These are phyloP conservation scores for Rosa chinensis DNA, from an alignment of 306 rosid genomes.

Conservation along the genomic window DNA sequence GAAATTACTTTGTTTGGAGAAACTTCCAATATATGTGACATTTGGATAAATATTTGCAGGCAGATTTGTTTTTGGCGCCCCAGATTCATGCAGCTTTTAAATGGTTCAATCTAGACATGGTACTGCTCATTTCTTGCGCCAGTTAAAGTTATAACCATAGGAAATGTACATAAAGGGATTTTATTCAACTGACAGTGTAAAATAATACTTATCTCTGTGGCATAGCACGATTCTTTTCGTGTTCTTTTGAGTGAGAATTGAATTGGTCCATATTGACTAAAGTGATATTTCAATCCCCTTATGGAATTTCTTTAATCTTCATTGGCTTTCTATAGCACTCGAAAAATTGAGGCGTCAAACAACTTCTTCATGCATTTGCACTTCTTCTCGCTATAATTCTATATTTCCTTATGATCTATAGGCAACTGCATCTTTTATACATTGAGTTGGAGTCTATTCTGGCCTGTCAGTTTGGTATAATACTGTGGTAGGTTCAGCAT, in stretches of 20 bases:
- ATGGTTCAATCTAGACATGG: constrained; percentile 60
- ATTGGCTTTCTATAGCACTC: not conserved
- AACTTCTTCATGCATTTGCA: not conserved
- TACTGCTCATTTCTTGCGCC: constrained; percentile 28
- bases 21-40: constrained; percentile 5
- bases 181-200: constrained; percentile 3
- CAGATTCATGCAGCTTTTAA: constrained; percentile 47
- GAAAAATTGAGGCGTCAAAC: not conserved
- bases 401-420: not conserved
- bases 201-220: not conserved
- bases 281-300: not conserved
- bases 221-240: not conserved
- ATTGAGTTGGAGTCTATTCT: not conserved
- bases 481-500: not conserved
- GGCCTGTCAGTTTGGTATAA: not conserved
- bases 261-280: not conserved
- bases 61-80: constrained; percentile 86
- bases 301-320: not conserved
- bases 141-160: not conserved
- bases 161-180: not conserved
- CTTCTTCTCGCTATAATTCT: not conserved
- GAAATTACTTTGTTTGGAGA: not conserved
- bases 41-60: constrained; percentile 58
- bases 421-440: not conserved
- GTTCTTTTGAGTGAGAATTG: not conserved